Base-by-base conservation (phyloP, 805 yeast genomes). In the Vanderwaltozyma tropicalis region DNA sequence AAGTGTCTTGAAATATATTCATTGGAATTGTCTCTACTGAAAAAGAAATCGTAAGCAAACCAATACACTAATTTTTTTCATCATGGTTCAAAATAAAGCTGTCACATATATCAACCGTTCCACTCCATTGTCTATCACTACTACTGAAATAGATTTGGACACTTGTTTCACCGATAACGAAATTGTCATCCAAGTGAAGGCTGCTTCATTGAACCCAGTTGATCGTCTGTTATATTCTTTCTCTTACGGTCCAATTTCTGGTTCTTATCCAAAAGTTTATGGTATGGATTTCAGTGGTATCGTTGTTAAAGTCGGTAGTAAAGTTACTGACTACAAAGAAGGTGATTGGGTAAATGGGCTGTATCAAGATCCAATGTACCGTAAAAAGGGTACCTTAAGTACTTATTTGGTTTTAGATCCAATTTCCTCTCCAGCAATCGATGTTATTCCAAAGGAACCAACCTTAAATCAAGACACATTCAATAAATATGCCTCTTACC, bases 401-500 rank as follows among this genome's bases (percentile, higher is more conserved):
- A 72, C 74, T 44, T 76, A 72, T 47, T 38, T 72, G 24, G 44
- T 67, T 16, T 31, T 72, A 16, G 65, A 73, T 37, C 60, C 63
- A 4, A 3, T 25, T 3, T 50, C 46, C 6, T 42, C 51, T 3
- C 26, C 39, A 2, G 58, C 63, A 3, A 49, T 69, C 21, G 54
- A 65, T 27, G 63, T 62, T 33, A 58, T 67, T 18, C 73, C 78
- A 12, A 34, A 36, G 8, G 33, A 13, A 9, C 13, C 12, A 7
- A 7, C 12, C 9, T 27, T 38, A 16, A 32, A 37, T 12, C 34
- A 36, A 18, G 28, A 35, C 4, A 38, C 39, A n/a, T 54, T 46
- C 31, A 47, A 45, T 18, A 20, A 48, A 5, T 42, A 45, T 34
- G 80, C 82, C 2, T 71, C 84, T 1, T 70, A 72, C 59, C 81